A percentile compares a stretch with the other conserved stretches of the same genome.
Conservation (phyloP, 2,329 filamentous ascomycete species). For the Pseudogymnoascus verrucosus region DNA sequence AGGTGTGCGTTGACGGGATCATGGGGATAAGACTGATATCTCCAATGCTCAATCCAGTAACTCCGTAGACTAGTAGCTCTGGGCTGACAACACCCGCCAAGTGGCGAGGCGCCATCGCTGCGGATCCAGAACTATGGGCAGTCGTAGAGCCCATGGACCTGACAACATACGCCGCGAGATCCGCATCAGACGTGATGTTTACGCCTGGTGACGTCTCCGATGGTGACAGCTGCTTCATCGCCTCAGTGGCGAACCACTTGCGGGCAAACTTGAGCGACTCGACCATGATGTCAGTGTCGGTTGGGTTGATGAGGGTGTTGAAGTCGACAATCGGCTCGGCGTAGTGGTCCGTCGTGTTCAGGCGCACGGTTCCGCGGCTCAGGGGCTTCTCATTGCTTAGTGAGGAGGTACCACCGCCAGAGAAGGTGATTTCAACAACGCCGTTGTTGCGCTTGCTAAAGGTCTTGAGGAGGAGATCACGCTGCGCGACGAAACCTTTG, state of each 20-base stretch:
- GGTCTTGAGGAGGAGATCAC: conserved; percentile 18
- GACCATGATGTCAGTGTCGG: conserved; percentile 31
- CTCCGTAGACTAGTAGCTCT: conserved; percentile 16
- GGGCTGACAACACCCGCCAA: conserved; percentile 16
- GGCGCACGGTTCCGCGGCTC: conserved; percentile 29
- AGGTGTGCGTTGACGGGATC: conserved; percentile 14
- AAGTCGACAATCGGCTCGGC: conserved; percentile 29
- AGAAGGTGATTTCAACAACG: conserved; percentile 28
- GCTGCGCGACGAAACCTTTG: conserved; percentile 20
- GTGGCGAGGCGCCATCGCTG: conserved; percentile 14
- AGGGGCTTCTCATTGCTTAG: conserved; percentile 28
- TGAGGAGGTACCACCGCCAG: conserved; percentile 16
- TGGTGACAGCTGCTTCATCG: conserved; percentile 24
- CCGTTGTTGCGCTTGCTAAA: conserved; percentile 20
- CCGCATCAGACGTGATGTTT: conserved; percentile 20
- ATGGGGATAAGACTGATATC: conserved; percentile 21
- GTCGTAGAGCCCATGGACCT: conserved; percentile 29
- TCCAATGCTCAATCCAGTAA: conserved; percentile 14
- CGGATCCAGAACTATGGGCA: conserved; percentile 29
- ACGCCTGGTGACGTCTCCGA: conserved; percentile 27
- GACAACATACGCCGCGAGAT: conserved; percentile 22
- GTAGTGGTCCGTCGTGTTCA: conserved; percentile 22
- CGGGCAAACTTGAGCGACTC: conserved; percentile 21
- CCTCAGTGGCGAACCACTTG: conserved; percentile 17
- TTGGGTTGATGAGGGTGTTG: conserved; percentile 29